These are phyloP conservation scores for Talaromyces thailandensis DNA, from an alignment of 495 filamentous ascomycete species.

Conservation along the genomic window DNA sequence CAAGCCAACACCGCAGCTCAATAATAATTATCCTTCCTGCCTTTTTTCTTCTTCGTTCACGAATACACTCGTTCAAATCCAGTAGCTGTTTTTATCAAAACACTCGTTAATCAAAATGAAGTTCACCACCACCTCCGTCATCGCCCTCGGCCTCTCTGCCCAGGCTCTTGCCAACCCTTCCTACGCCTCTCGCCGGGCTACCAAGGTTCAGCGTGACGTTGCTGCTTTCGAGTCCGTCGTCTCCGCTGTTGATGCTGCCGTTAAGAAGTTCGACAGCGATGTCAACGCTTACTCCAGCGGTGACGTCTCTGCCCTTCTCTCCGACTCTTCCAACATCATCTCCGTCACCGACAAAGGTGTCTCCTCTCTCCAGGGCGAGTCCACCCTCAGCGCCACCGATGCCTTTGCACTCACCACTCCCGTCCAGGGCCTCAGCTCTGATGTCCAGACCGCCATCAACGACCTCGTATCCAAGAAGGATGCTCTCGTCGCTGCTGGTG, in stretches of 20 bases:
- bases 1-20: background rate
- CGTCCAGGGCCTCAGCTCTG: conserved; percentile 22
- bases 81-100: conserved; percentile 3
- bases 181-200: conserved; percentile 9
- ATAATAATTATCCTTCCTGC: background rate
- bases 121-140: conserved; percentile 21
- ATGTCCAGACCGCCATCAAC: conserved; percentile 19
- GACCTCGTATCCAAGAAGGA: conserved; percentile 26
- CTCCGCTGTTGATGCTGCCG: conserved; percentile 18
- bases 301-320: conserved; percentile 19
- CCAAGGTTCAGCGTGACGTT: conserved; percentile 22
- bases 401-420: conserved; percentile 21
- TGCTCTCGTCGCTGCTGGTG: conserved; percentile 21
- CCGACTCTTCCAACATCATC: conserved; percentile 23
- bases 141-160: conserved; percentile 22
- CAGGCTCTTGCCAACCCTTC: conserved; percentile 17
- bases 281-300: conserved; percentile 25
- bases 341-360: conserved; percentile 22
- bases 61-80: conserved; percentile 5
- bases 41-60: background rate
- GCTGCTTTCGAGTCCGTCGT: conserved; percentile 22
- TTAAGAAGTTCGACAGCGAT: conserved; percentile 23
- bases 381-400: conserved; percentile 18
- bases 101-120: conserved; percentile 25
- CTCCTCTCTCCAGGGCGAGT: conserved; percentile 13